Evolutionary conservation across 768 basidiomycete genomes (phyloP).

Genomic region (Peribolospora baueri): DNA sequence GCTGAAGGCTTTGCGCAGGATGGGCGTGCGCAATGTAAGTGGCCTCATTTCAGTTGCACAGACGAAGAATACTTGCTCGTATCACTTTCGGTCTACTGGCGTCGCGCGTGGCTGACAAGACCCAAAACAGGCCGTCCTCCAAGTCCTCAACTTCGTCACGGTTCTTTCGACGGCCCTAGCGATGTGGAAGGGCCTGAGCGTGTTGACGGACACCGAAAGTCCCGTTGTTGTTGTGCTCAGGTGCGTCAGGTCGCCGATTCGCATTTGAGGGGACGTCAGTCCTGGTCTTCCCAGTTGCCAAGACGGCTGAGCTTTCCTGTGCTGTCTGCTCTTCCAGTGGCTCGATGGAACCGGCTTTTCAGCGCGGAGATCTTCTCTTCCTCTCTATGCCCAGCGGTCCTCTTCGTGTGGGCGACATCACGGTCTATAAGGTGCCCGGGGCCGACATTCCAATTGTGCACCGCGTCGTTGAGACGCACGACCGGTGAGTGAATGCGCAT

Average conservation of each 20-base stretch:
- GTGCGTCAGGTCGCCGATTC: slow-evolving; percentile 23
- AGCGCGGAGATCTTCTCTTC: slow-evolving; percentile 88
- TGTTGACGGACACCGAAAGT: slow-evolving; percentile 75
- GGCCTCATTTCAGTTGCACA: background rate
- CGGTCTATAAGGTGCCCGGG: slow-evolving; percentile 86
- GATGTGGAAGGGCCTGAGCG: slow-evolving; percentile 89
- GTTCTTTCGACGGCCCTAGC: slow-evolving; percentile 80
- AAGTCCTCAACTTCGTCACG: slow-evolving; percentile 71
- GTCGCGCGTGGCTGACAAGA: background rate
- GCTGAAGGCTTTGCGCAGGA: slow-evolving; percentile 16
- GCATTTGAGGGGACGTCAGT: no score
- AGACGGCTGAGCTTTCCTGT: background rate
- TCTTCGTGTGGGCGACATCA: slow-evolving; percentile 82
- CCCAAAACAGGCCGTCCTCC: slow-evolving; percentile 54
- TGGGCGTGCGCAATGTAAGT: slow-evolving; percentile 20
- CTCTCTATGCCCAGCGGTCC: slow-evolving; percentile 58
- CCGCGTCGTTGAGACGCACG: slow-evolving; percentile 75
- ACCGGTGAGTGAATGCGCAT: slow-evolving; percentile 24
- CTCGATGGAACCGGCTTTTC: slow-evolving; percentile 46
- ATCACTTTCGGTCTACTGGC: background rate
- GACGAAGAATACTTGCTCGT: background rate
- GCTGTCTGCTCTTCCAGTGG: slow-evolving; percentile 13
- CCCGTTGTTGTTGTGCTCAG: slow-evolving; percentile 93
- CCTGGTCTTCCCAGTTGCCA: background rate
- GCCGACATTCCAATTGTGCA: slow-evolving; percentile 91